Base-by-base conservation (phyloP, 73 alveolate genomes). In the Blepharisma japonicum region DNA sequence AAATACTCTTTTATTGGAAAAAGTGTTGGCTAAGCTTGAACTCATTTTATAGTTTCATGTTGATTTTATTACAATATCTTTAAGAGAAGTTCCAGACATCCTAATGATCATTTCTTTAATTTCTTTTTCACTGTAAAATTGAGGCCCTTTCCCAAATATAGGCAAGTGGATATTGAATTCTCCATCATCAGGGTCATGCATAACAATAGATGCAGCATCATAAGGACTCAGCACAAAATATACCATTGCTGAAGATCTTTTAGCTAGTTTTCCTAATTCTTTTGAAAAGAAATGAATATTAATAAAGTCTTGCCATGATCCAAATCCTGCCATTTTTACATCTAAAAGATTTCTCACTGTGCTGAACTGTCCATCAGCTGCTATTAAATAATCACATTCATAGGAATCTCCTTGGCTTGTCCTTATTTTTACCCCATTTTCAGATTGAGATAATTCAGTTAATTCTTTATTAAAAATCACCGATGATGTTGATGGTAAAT, bases 131-230 rank as follows among this genome's bases (percentile, higher is more conserved):
- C 42, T 32, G 42, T 32, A 32, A 32, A 32, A 32, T 32, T 32
- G 42, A 3, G 42, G 3, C 42, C 42, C 42, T 32, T 32, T 32
- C 3, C 42, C 42, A 32, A 32, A 32, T 32, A 32, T 32, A n/a
- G 80, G 80, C 2, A 70, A 11, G 14, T 70, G 80, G 20, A 70
- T 70, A 2, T 14, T 54, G 5, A 70, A 70, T 25, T 70, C 80
- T 54, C 42, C 68, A 11, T 45, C 68, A 14, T 70, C 45, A 14
- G 23, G 32, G 5, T 25, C 27, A 25, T 70, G 66, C 66, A 45
- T 70, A 20, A 70, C 80, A n/a, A 70, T 2, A 9, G 46, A 11
- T 14, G 20, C 66, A n/a, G n/a, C 20, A 14, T 48, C 80, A 9
- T 70, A 9, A 45, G 80, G 80, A 45, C 27, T 70, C 4, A 9